Evolutionary conservation across 31 red algal genomes (phyloP), one percentile per base, ranked within the genome.

Genomic region (Odonthalia washingtoniensis): DNA sequence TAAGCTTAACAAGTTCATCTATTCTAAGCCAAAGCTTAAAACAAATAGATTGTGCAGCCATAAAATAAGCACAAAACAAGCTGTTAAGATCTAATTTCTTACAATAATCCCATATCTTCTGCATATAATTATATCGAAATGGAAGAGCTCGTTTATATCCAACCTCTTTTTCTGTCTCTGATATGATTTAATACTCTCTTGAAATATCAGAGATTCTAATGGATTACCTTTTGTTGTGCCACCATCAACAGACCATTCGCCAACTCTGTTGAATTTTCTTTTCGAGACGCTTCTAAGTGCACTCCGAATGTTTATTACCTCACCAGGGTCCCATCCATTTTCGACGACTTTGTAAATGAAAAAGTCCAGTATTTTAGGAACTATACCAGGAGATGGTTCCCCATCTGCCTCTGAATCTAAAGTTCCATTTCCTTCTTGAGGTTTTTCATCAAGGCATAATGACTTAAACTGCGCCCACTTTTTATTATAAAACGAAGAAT

Each of bases 61-160:
- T 80, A 6, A 80, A 0, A 32, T 60, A 80, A 9, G 41, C 34
- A 3, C 0, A 63, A 17, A 0, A 52, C 4, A 80, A 30, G 0
- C 40, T 57, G 9, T 80, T 52, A 18, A 44, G 0, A 16, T 44
- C 76, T 38, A 75, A 41, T 72, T 72, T 72, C 21, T 57, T 9
- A 21, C 49, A 14, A 57, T 57, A 57, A 14, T 57, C 49, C 9
- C 9, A 57, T 21, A 75, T 0, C 5, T 40, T 36, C 5, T 75
- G 24, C 76, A 80, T 62, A 80, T 80, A 80, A 9, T 60, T 80
- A 45, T 80, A 80, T 26, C 76, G 46, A 45, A 80, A 80, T 27
- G 76, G 76, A 31, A 80, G n/a, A n/a, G n/a, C n/a, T n/a, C n/a
- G n/a, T n/a, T n/a, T n/a, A n/a, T n/a, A n/a, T n/a, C n/a, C n/a